Evolutionary conservation across 2,329 filamentous ascomycete species (phyloP).

Genomic region (Fragosphaeria purpurea): DNA sequence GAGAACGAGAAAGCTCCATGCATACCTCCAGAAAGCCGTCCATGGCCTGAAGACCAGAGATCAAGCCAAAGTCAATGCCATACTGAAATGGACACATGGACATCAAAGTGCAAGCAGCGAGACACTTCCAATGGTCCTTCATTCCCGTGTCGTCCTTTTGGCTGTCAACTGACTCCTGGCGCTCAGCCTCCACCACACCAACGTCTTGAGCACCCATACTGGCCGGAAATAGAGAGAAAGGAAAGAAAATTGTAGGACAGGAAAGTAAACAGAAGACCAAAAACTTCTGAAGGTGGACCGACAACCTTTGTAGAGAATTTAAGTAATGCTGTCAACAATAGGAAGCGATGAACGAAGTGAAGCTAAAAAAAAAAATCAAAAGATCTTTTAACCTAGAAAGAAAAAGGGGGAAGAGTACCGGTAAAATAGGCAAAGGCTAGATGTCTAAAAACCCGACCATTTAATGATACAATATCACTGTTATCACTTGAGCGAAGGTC

Average conservation of each 20-base stretch:
- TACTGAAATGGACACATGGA: conserved; percentile 42
- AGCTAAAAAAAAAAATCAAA: neutral
- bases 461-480: too few relatives aligned
- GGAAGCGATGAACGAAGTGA: too few relatives aligned
- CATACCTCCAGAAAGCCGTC: conserved; percentile 33
- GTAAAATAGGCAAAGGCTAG: too few relatives aligned
- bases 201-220: too few relatives aligned
- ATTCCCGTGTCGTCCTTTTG: conserved; percentile 14
- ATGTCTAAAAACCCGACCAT: too few relatives aligned
- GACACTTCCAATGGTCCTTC: conserved; percentile 21
- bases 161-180: neutral
- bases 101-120: conserved; percentile 34
- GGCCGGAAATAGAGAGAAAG: too few relatives aligned
- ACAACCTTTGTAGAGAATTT: too few relatives aligned
- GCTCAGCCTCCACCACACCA: neutral
- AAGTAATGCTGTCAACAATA: neutral
- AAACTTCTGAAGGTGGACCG: neutral
- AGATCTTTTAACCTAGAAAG: neutral
- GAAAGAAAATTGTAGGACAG: neutral
- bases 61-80: conserved; percentile 39
- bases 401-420: neutral
- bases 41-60: conserved; percentile 42
- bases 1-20: neutral
- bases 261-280: neutral
- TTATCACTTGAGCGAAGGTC: too few relatives aligned